Evolutionary conservation across 1,284 basidiomycete species (phyloP).

Genomic region (Tylopilus orsonianus): DNA sequence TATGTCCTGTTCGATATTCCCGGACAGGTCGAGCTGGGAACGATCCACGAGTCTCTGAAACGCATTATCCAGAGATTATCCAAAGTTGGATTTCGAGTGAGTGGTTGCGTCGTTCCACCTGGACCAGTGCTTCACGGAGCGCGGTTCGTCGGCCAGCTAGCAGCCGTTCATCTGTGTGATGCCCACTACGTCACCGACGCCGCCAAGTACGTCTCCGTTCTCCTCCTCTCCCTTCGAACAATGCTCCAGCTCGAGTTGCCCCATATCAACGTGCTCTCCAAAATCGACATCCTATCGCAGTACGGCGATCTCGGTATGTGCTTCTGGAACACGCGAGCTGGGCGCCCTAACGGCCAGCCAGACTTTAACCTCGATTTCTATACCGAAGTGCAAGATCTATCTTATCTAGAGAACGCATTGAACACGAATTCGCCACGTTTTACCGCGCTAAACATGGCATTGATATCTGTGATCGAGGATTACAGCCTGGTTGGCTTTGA

Average conservation of each 20-base stretch:
- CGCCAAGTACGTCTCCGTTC: slow-evolving; percentile 90
- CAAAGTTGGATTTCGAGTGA: slow-evolving; percentile 83
- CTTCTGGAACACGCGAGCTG: background rate
- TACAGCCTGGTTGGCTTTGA: slow-evolving; percentile 96
- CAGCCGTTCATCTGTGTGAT: slow-evolving; percentile 94
- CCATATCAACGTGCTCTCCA: slow-evolving; percentile 96
- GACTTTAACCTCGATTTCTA: slow-evolving; percentile 98
- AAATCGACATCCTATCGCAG: slow-evolving; percentile 86
- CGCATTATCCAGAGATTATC: slow-evolving; percentile 64
- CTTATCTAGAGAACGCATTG: slow-evolving; percentile 81
- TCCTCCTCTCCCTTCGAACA: slow-evolving; percentile 88
- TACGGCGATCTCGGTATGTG: slow-evolving; percentile 83
- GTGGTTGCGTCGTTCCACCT: slow-evolving; percentile 33
- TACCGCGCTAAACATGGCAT: slow-evolving; percentile 80
- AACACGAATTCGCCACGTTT: slow-evolving; percentile 66
- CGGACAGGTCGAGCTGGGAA: slow-evolving; percentile 96
- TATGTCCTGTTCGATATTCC: slow-evolving; percentile 97
- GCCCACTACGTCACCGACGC: slow-evolving; percentile 97
- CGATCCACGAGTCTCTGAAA: slow-evolving; percentile 90
- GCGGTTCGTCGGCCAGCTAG: slow-evolving; percentile 59
- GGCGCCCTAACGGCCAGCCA: slow-evolving; percentile 34
- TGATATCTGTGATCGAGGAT: slow-evolving; percentile 92
- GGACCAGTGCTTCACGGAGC: slow-evolving; percentile 8
- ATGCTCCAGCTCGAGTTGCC: slow-evolving; percentile 99
- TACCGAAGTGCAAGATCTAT: slow-evolving; percentile 95